phyloP scores from a whole-genome alignment of 768 basidiomycete species.

The Steccherinum ochraceum region DNA sequence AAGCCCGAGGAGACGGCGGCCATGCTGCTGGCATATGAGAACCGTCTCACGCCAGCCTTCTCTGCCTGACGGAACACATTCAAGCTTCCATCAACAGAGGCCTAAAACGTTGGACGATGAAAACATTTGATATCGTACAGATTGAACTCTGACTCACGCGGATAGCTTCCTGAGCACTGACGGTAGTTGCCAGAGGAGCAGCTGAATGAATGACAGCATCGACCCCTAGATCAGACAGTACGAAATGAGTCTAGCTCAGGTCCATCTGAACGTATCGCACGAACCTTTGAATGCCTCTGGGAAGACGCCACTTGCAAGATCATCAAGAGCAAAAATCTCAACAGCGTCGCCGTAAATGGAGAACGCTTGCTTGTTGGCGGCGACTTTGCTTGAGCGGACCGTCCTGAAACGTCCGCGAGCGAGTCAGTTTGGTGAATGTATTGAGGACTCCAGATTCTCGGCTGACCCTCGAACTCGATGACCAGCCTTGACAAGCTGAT shows the following conservation, averaged over 20 bases:
- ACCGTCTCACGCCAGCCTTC: slow-evolving; percentile 1
- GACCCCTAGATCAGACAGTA: slow-evolving; percentile 11
- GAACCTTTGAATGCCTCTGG: slow-evolving; percentile 14
- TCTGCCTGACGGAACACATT: slow-evolving; percentile 12
- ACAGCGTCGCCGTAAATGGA: slow-evolving; percentile 8
- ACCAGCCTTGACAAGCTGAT: slow-evolving; percentile 36
- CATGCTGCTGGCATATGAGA: slow-evolving; percentile 3
- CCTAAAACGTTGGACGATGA: no score
- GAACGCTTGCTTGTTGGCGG: slow-evolving; percentile 1
- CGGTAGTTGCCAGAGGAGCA: neutral
- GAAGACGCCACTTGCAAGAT: slow-evolving; percentile 11
- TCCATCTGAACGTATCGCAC: no score
- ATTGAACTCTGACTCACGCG: neutral
- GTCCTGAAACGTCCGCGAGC: no score
- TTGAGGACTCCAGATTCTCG: no score
- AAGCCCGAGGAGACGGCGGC: neutral
- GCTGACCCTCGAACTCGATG: slow-evolving; percentile 41
- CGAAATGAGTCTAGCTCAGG: no score
- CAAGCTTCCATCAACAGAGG: slow-evolving; percentile 16
- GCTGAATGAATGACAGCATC: slow-evolving; percentile 7
- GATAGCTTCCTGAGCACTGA: neutral
- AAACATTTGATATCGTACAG: no score
- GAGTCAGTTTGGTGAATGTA: no score
- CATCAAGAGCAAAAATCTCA: slow-evolving; percentile 15
- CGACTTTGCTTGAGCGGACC: slow-evolving; percentile 6